Percentiles rank a stretch among this genome's conserved stretches.
Conservation (phyloP, 2,329 filamentous ascomycete genomes). For the Plenodomus lindquistii region DNA sequence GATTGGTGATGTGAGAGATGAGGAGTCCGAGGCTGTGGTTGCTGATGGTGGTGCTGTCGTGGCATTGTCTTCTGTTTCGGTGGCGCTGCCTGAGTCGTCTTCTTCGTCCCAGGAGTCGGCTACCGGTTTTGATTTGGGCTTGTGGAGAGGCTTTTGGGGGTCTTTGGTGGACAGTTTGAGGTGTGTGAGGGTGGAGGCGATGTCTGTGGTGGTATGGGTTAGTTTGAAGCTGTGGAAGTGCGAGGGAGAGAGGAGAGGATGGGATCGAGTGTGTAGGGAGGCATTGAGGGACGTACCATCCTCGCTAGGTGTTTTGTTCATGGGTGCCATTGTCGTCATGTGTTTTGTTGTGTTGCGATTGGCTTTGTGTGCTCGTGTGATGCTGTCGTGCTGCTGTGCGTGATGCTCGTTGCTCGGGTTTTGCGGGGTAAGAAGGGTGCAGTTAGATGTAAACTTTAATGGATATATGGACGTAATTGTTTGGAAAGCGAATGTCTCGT, state of each 20-base stretch:
- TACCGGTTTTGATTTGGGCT: slow-evolving; percentile 48
- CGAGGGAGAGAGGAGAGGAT: not conserved
- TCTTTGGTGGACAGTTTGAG: slow-evolving; percentile 41
- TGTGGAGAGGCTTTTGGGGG: slow-evolving; percentile 36
- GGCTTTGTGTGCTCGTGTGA: not conserved
- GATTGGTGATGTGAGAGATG: slow-evolving; percentile 21
- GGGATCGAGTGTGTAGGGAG: not conserved
- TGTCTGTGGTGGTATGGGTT: slow-evolving; percentile 27
- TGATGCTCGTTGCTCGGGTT: not conserved
- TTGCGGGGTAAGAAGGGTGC: not conserved
- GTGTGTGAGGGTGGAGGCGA: slow-evolving; percentile 41
- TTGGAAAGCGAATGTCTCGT: too few species aligned
- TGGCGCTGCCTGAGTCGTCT: slow-evolving; percentile 57
- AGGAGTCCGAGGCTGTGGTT: slow-evolving; percentile 9
- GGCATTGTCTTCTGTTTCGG: slow-evolving; percentile 30
- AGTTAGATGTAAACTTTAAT: too few species aligned
- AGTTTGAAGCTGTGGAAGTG: not conserved
- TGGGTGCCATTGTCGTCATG: slow-evolving; percentile 9
- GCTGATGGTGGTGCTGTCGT: slow-evolving; percentile 22
- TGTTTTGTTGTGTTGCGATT: not conserved
- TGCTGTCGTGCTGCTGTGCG: not conserved
- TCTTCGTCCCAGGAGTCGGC: slow-evolving; percentile 83
- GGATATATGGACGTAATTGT: too few species aligned
- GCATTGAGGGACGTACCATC: slow-evolving; percentile 4
- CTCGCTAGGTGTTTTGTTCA: slow-evolving; percentile 16